Evolutionary conservation across 1,139 yeast genomes (phyloP).

Genomic region (Meyerozyma carpophila): DNA sequence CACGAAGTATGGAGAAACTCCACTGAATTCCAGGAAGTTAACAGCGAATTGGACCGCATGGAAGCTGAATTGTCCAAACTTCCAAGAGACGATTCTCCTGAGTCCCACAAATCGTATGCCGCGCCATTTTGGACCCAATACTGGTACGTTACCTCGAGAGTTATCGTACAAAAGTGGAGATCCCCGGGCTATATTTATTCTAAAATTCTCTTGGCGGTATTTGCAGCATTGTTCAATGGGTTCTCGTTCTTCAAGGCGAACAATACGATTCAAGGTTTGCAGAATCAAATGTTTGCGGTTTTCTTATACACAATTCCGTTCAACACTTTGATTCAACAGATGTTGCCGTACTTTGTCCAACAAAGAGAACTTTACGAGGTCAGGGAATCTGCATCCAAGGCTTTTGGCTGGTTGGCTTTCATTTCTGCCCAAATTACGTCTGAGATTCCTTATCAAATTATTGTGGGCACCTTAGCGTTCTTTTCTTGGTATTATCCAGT

Average conservation of each 20-base stretch:
- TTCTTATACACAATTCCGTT: conserved; percentile 64
- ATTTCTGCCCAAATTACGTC: conserved; percentile 30
- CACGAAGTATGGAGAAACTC: conserved; percentile 63
- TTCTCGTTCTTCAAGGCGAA: conserved; percentile 69
- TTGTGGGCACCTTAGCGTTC: conserved; percentile 29
- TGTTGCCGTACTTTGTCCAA: conserved; percentile 61
- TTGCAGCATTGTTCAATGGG: conserved; percentile 63
- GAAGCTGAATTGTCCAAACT: conserved; percentile 38
- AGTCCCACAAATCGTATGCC: conserved; percentile 37
- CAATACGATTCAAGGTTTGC: conserved; percentile 53
- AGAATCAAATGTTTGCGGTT: conserved; percentile 61
- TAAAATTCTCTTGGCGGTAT: conserved; percentile 48
- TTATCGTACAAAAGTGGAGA: conserved; percentile 66
- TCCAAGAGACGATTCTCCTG: conserved; percentile 29
- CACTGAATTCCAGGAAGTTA: conserved; percentile 43
- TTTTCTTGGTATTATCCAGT: conserved; percentile 41
- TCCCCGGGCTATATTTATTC: conserved; percentile 70
- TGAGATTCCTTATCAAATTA: conserved; percentile 31
- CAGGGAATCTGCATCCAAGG: conserved; percentile 75
- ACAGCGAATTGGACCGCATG: conserved; percentile 38
- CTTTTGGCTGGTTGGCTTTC: conserved; percentile 47
- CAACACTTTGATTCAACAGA: conserved; percentile 64
- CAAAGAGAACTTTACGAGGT: conserved; percentile 83
- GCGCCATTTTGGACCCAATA: conserved; percentile 45
- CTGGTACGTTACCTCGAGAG: conserved; percentile 47